Evolutionary conservation across 2,329 filamentous ascomycete genomes (phyloP), one percentile per base, ranked within the genome.

Genomic region (Calonectria hawksworthii): DNA sequence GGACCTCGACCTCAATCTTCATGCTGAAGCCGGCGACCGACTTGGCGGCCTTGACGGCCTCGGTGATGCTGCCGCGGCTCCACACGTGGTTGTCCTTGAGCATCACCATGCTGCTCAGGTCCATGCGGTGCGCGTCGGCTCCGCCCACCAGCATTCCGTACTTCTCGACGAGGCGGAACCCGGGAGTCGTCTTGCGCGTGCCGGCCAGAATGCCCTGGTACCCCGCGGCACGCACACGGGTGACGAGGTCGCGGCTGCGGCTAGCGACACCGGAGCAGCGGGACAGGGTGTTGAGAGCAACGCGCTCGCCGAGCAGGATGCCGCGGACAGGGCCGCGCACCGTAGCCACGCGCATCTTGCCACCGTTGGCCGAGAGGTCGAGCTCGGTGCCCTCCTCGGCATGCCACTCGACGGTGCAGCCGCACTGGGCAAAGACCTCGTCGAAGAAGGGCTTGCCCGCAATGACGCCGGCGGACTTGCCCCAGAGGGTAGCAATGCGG

Each of bases 71-170:
- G 32, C 94, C 94, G 69, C 94, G 93, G 76, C 95, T 95, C 94
- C 96, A 98, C 72, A 99, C 94, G 86, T 99, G 97, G 86, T 99
- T 99, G 86, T 99, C 97, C 88, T 99, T 99, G 78, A 99, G 90
- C 97, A 99, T 99, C 72, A 96, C 96, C 97, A 99, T 99, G 77
- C 93, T 92, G 84, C 93, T 94, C 72, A 99, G 89, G 84, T 99
- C 97, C 86, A 98, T 95, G 38, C 97, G 90, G 85, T 99, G 97
- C 3, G 93, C 92, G 86, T 99, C 97, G 21, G 95, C 96, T 14
- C 97, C 97, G 72, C 96, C 97, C 21, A 98, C 94, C 28, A 98
- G 88, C 94, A 99, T 98, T 79, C 96, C 97, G 85, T 99, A 99
- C 87, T 99, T 99, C 86, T 99, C 97, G 13, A 99, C 96, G 6